Conservation (phyloP, 257 asterid genomes). For the Cynanchum wilfordii region DNA sequence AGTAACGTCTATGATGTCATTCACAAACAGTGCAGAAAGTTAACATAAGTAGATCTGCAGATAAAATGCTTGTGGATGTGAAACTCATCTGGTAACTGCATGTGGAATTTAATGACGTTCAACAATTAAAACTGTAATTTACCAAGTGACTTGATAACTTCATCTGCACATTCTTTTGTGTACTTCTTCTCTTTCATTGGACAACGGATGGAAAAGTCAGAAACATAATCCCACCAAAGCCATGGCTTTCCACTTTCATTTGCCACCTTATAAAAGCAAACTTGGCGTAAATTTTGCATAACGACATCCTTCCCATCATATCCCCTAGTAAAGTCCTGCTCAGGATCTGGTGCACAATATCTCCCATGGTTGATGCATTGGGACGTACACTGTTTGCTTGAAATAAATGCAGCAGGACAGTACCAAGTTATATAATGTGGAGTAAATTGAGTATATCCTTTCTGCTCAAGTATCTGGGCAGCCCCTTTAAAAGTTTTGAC, state of each 20-base stretch:
- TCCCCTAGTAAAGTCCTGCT: slow-evolving; percentile 39
- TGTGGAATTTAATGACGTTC: not conserved
- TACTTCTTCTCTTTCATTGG: slow-evolving; percentile 44
- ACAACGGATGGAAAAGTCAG: slow-evolving; percentile 38
- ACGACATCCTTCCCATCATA: slow-evolving; percentile 55
- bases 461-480: slow-evolving; percentile 90
- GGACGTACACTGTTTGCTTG: slow-evolving; percentile 42
- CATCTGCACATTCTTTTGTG: slow-evolving; percentile 40
- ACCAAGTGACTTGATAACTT: slow-evolving; percentile 53
- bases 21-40: not conserved
- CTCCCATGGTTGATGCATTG: slow-evolving; percentile 47
- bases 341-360: slow-evolving; percentile 48
- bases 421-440: slow-evolving; percentile 47
- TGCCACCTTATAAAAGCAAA: slow-evolving; percentile 37
- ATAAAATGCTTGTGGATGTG: not conserved
- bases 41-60: not conserved
- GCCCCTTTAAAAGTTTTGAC: slow-evolving; percentile 78
- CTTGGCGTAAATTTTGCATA: slow-evolving; percentile 37
- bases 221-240: slow-evolving; percentile 48
- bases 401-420: slow-evolving; percentile 34
- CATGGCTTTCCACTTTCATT: slow-evolving; percentile 40
- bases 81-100: not conserved
- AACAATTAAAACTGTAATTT: slow-evolving; percentile 19
- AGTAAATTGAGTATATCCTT: slow-evolving; percentile 76
- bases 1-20: not conserved